Conservation (phyloP, 495 filamentous ascomycete species). For the Glutinoglossum americanum region DNA sequence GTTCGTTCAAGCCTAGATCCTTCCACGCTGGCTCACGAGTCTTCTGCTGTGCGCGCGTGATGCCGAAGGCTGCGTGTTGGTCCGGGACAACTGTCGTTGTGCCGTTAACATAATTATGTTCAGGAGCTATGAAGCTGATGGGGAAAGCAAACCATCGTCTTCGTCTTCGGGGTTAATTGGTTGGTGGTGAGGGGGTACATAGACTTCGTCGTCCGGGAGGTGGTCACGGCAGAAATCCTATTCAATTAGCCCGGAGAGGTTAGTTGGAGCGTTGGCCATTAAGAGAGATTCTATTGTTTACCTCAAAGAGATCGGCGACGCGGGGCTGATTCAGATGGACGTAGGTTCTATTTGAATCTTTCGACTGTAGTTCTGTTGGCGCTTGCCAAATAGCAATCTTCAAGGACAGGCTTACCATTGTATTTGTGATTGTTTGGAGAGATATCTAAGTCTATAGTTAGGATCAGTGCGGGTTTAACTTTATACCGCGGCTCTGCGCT, state of each 20-base stretch:
- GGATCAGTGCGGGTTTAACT: too few species aligned
- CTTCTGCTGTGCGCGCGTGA: conserved; percentile 62
- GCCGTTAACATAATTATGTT: not conserved
- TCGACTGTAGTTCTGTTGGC: conserved; percentile 32
- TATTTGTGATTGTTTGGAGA: not conserved
- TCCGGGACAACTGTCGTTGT: conserved; percentile 48
- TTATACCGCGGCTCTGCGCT: too few species aligned
- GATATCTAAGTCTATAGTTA: too few species aligned
- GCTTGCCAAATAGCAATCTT: not conserved
- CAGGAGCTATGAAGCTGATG: not conserved
- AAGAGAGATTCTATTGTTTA: not conserved
- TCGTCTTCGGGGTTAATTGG: conserved; percentile 94
- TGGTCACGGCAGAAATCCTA: conserved; percentile 44
- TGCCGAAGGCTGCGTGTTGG: conserved; percentile 93
- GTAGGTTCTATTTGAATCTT: conserved; percentile 73
- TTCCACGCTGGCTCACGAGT: conserved; percentile 58
- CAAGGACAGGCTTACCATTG: not conserved
- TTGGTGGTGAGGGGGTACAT: conserved; percentile 73
- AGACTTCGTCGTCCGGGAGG: conserved; percentile 56
- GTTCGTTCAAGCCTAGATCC: conserved; percentile 55
- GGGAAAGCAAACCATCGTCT: conserved; percentile 40
- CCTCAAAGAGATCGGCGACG: conserved; percentile 83
- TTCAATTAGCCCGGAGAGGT: not conserved
- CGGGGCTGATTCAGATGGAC: conserved; percentile 65
- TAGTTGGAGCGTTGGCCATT: not conserved